Evolutionary conservation across 306 rosid species (phyloP).

Genomic region (Cucurbita pepo): DNA sequence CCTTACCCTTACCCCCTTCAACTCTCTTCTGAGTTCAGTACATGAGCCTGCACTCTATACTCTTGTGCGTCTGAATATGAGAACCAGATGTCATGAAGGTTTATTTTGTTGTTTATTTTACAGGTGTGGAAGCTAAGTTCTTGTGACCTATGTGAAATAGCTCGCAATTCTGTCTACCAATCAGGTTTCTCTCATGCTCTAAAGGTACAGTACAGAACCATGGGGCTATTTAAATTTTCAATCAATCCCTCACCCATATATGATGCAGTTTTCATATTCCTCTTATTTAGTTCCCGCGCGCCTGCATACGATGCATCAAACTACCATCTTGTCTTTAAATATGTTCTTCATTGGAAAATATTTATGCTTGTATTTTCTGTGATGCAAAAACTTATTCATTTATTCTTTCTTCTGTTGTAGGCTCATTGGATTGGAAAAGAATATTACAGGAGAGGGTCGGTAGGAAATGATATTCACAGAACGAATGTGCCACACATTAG

Average conservation of each 20-base stretch:
- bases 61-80: too few species aligned
- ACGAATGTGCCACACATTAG: constrained; percentile 97
- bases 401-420: constrained; percentile 20
- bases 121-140: constrained; percentile 99
- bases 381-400: background rate
- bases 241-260: background rate
- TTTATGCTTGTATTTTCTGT: background rate
- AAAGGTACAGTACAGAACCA: constrained; percentile 33
- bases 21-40: background rate
- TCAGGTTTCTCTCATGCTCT: constrained; percentile 92
- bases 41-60: background rate
- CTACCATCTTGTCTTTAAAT: background rate
- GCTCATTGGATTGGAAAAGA: constrained; percentile 91
- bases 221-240: background rate
- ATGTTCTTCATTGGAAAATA: background rate
- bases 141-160: constrained; percentile 89
- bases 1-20: background rate
- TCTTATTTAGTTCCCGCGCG: too few species aligned
- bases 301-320: background rate
- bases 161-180: constrained; percentile 92
- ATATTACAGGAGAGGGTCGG: constrained; percentile 83
- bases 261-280: background rate
- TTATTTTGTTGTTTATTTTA: background rate
- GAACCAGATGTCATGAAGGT: too few species aligned
- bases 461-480: constrained; percentile 82